A percentile compares a stretch with the other conserved stretches of the same genome.
Evolutionary conservation across 768 basidiomycete species (phyloP).

Genomic region (Rubroboletus satanas): DNA sequence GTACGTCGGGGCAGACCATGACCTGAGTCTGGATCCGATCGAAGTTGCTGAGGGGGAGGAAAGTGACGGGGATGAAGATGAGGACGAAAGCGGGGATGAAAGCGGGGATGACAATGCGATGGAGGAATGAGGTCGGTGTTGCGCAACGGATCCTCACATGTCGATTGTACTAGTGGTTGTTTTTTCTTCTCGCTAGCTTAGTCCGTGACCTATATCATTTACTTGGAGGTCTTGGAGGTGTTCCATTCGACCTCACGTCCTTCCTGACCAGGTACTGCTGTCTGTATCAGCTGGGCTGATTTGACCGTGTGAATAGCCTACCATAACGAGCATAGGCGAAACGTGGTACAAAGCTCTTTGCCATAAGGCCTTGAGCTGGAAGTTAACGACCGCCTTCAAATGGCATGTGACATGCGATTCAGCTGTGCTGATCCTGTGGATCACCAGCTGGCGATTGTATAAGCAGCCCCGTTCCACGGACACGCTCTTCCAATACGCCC

Average conservation of each 20-base stretch:
- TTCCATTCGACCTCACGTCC: too few species aligned
- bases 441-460: not conserved
- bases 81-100: constrained; percentile 42
- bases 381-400: not conserved
- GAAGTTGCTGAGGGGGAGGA: constrained; percentile 91
- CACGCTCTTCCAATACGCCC: not conserved
- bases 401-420: not conserved
- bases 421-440: not conserved
- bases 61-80: constrained; percentile 68
- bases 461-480: not conserved
- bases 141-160: not conserved
- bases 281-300: too few species aligned
- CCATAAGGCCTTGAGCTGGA: too few species aligned
- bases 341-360: too few species aligned
- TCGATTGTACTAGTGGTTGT: not conserved
- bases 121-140: constrained; percentile 39
- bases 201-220: not conserved
- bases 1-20: constrained; percentile 89
- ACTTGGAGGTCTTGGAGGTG: not conserved
- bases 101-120: constrained; percentile 54
- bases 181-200: not conserved
- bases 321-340: too few species aligned
- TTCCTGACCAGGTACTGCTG: too few species aligned
- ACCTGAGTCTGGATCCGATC: constrained; percentile 76
- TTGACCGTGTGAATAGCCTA: too few species aligned